phyloP scores from a whole-genome alignment of 768 basidiomycete genomes.

The Lactifluus piperatus region DNA sequence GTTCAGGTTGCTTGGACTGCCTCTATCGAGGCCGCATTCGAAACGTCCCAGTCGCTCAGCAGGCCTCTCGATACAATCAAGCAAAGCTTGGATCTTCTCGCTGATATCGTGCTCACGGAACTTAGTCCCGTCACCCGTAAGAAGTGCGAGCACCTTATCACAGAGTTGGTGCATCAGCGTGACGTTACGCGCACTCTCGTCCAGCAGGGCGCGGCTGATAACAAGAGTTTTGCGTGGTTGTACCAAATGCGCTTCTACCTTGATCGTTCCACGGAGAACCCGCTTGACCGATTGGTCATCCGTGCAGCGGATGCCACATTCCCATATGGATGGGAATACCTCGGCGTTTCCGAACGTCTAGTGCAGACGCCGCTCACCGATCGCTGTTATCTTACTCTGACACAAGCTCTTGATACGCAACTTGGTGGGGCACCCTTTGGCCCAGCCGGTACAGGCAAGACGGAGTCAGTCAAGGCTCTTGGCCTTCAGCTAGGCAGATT shows the following conservation, averaged over 20 bases:
- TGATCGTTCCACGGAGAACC: conserved; percentile 57
- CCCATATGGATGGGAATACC: conserved; percentile 98
- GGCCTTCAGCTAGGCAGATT: conserved; percentile 97
- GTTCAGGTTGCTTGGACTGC: conserved; percentile 92
- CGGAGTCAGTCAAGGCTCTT: conserved; percentile 97
- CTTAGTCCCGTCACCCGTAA: conserved; percentile 84
- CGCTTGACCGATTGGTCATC: conserved; percentile 73
- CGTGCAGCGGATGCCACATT: conserved; percentile 86
- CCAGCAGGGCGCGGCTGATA: conserved; percentile 50
- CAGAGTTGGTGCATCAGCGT: conserved; percentile 95
- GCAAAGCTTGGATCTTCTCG: conserved; percentile 87
- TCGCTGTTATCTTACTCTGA: conserved; percentile 90
- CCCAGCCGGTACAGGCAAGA: conserved; percentile 94
- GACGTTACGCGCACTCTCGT: conserved; percentile 85
- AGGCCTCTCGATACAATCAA: conserved; percentile 63
- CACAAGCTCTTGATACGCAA: conserved; percentile 90
- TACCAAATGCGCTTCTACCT: conserved; percentile 99
- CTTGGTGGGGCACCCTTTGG: conserved; percentile 97
- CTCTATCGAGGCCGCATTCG: conserved; percentile 66
- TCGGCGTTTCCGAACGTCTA: conserved; percentile 92
- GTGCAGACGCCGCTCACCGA: conserved; percentile 98
- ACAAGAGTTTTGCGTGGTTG: conserved; percentile 82
- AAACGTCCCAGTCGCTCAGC: conserved; percentile 46
- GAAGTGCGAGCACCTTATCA: conserved; percentile 98
- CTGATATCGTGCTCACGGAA: conserved; percentile 90